Conservation (phyloP, 371 early-diverging fungal genomes). For the Haplosporangium sp. region DNA sequence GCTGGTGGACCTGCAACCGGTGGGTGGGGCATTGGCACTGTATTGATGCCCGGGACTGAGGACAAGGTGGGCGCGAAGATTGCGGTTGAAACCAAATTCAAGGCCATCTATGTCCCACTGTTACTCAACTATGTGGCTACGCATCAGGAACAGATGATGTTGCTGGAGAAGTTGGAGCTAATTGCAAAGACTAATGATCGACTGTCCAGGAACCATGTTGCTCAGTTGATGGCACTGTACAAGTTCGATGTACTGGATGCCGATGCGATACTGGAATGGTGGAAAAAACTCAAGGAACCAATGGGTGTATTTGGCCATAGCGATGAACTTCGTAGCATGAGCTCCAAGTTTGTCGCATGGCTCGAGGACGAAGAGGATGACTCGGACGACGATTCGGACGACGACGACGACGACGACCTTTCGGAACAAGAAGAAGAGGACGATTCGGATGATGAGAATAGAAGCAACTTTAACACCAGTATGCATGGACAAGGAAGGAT, state of each 20-base stretch:
- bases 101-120: slow-evolving; percentile 41
- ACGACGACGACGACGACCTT: slow-evolving; percentile 27
- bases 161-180: slow-evolving; percentile 36
- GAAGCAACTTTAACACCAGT: background rate
- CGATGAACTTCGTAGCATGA: slow-evolving; percentile 42
- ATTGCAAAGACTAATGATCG: slow-evolving; percentile 22
- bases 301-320: slow-evolving; percentile 39
- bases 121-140: slow-evolving; percentile 44
- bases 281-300: slow-evolving; percentile 44
- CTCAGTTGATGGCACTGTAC: slow-evolving; percentile 44
- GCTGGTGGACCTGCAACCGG: slow-evolving; percentile 47
- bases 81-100: slow-evolving; percentile 38
- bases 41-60: slow-evolving; percentile 23
- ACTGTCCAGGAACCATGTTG: slow-evolving; percentile 33
- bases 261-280: slow-evolving; percentile 52
- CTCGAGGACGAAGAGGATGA: slow-evolving; percentile 50
- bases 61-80: slow-evolving; percentile 35
- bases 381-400: slow-evolving; percentile 36
- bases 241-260: slow-evolving; percentile 49
- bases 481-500: slow-evolving; percentile 18
- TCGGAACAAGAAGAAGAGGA: slow-evolving; percentile 17
- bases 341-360: slow-evolving; percentile 52
- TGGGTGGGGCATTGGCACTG: slow-evolving; percentile 39
- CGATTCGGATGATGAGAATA: slow-evolving; percentile 16
- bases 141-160: slow-evolving; percentile 36